These are phyloP conservation scores for Marvania coccoides DNA, from an alignment of 139 green algal species.

Conservation along the genomic window DNA sequence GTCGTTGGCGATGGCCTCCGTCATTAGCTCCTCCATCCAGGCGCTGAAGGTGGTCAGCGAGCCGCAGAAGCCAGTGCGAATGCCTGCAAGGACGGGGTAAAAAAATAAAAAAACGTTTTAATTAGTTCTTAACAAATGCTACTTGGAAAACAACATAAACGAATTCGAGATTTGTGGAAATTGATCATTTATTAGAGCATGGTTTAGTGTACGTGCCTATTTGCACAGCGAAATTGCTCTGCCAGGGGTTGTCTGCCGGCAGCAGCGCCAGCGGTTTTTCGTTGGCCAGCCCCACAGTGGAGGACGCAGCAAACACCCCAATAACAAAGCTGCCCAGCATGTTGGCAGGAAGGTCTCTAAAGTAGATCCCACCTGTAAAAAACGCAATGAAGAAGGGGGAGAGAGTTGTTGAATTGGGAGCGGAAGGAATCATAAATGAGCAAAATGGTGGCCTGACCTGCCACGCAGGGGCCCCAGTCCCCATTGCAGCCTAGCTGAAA, in stretches of 20 bases:
- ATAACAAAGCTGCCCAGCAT: conserved; percentile 68
- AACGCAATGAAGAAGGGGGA: background rate
- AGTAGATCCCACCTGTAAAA: conserved; percentile 41
- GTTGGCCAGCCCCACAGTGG: conserved; percentile 13
- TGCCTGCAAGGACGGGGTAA: conserved; percentile 22
- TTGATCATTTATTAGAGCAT: too few relatives aligned
- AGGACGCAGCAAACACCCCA: conserved; percentile 42
- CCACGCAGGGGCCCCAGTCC: conserved; percentile 39
- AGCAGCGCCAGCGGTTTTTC: conserved; percentile 44
- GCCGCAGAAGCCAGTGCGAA: conserved; percentile 77
- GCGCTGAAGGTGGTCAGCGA: conserved; percentile 78
- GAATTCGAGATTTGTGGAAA: too few relatives aligned
- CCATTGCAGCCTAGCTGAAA: conserved; percentile 36
- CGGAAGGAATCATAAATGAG: background rate
- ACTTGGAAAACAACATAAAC: too few relatives aligned
- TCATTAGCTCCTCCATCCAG: conserved; percentile 58
- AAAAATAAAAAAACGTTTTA: background rate
- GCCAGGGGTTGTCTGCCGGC: conserved; percentile 31
- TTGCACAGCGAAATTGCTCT: conserved; percentile 45
- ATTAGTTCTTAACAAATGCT: background rate
- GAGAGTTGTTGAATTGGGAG: background rate
- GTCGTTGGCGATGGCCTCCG: conserved; percentile 29
- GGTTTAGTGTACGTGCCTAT: conserved; percentile 11
- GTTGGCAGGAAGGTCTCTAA: conserved; percentile 67
- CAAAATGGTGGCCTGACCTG: conserved; percentile 2